Conservation (phyloP, 2,329 filamentous ascomycete genomes). For the Colletotrichum sp. region DNA sequence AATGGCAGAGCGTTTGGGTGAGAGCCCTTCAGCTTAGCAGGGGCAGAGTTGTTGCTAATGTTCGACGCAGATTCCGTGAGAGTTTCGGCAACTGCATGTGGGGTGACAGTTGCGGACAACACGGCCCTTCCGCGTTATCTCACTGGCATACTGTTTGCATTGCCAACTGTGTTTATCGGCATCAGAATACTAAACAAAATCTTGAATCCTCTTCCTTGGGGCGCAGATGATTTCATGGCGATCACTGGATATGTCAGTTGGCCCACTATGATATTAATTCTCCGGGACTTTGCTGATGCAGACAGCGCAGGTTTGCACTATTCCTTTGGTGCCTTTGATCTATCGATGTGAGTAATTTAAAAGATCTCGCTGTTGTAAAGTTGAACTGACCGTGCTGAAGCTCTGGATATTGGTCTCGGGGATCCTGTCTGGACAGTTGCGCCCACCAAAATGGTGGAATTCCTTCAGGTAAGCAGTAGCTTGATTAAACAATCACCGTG, state of each 20-base stretch:
- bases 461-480: neutral
- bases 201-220: neutral
- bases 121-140: neutral
- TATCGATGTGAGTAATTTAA: neutral
- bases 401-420: neutral
- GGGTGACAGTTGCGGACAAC: neutral
- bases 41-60: neutral
- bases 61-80: neutral
- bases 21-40: neutral
- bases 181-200: neutral
- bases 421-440: neutral
- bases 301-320: neutral
- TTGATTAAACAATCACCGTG: neutral
- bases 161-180: neutral
- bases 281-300: neutral
- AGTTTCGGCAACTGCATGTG: neutral
- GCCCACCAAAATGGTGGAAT: neutral
- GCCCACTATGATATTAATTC: neutral
- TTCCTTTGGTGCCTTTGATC: neutral
- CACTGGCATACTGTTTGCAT: neutral
- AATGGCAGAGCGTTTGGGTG: neutral
- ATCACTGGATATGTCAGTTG: neutral
- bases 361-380: accelerated
- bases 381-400: neutral
- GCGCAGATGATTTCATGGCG: neutral